phyloP scores from a whole-genome alignment of 495 filamentous ascomycete species.

The Hypoxylon crocopeplum region DNA sequence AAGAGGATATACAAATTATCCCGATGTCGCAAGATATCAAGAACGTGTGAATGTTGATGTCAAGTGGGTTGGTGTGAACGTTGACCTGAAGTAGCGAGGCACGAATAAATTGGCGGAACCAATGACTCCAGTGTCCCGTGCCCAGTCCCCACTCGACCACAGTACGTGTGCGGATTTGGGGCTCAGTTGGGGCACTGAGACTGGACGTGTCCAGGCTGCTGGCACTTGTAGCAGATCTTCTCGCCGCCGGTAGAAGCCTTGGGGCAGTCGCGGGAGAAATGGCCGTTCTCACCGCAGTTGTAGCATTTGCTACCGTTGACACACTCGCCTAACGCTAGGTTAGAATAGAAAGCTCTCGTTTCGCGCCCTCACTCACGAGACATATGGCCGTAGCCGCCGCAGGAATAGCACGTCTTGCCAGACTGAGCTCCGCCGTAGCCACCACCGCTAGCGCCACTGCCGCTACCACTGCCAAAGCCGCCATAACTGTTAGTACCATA shows the following conservation, averaged over 20 bases:
- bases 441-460: conserved; percentile 53
- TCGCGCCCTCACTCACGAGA: conserved; percentile 65
- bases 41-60: conserved; percentile 29
- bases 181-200: conserved; percentile 77
- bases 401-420: conserved; percentile 91
- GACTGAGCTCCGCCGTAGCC: conserved; percentile 59
- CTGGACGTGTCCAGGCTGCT: conserved; percentile 97
- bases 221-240: conserved; percentile 99
- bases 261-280: conserved; percentile 93
- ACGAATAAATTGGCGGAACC: neutral
- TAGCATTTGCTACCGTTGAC: conserved; percentile 99
- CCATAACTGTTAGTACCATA: conserved; percentile 51
- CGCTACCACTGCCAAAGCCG: conserved; percentile 43
- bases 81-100: too few relatives aligned
- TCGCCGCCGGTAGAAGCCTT: conserved; percentile 81
- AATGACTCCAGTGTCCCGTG: neutral
- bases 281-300: conserved; percentile 96
- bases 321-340: conserved; percentile 68
- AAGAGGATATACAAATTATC: conserved; percentile 39
- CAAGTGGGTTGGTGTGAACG: neutral
- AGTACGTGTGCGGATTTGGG: neutral
- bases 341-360: conserved; percentile 11
- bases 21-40: too few relatives aligned
- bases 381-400: conserved; percentile 96
- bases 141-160: neutral